Percentiles rank a stretch among this genome's conserved stretches.
phyloP scores from a whole-genome alignment of 2,329 filamentous ascomycete genomes.

The Lecanicillium sp. region DNA sequence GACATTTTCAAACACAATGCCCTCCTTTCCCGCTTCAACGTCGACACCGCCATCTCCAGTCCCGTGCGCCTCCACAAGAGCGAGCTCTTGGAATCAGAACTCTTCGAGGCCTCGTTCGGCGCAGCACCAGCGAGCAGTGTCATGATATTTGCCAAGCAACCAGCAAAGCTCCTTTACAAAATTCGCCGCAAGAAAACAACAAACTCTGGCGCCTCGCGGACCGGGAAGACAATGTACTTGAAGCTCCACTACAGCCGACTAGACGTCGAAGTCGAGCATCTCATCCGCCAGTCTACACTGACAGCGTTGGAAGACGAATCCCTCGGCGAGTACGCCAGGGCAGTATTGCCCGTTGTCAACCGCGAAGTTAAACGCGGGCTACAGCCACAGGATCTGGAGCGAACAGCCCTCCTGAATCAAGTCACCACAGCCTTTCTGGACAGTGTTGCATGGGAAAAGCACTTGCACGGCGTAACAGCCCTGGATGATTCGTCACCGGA shows the following conservation, averaged over 20 bases:
- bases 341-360: conserved; percentile 36
- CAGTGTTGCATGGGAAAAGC: conserved; percentile 36
- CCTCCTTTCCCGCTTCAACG: conserved; percentile 83
- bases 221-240: conserved; percentile 50
- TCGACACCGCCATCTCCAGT: conserved; percentile 68
- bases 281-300: conserved; percentile 35
- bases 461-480: conserved; percentile 31
- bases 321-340: conserved; percentile 36
- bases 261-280: conserved; percentile 59
- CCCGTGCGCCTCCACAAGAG: conserved; percentile 69
- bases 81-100: conserved; percentile 59
- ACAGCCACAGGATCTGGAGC: conserved; percentile 44
- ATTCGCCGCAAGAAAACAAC: conserved; percentile 48
- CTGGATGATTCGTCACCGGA: conserved; percentile 29
- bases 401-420: conserved; percentile 43
- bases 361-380: conserved; percentile 35
- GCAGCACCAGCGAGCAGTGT: conserved; percentile 42
- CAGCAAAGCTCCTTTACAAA: conserved; percentile 73
- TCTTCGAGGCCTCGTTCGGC: conserved; percentile 58
- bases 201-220: conserved; percentile 21
- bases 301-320: conserved; percentile 29
- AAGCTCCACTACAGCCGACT: conserved; percentile 69
- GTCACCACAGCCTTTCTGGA: conserved; percentile 40
- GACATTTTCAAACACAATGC: conserved; percentile 82
- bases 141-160: conserved; percentile 71